Evolutionary conservation across 129 eudicot species (phyloP).

Genomic region (Dittrichia graveolens): DNA sequence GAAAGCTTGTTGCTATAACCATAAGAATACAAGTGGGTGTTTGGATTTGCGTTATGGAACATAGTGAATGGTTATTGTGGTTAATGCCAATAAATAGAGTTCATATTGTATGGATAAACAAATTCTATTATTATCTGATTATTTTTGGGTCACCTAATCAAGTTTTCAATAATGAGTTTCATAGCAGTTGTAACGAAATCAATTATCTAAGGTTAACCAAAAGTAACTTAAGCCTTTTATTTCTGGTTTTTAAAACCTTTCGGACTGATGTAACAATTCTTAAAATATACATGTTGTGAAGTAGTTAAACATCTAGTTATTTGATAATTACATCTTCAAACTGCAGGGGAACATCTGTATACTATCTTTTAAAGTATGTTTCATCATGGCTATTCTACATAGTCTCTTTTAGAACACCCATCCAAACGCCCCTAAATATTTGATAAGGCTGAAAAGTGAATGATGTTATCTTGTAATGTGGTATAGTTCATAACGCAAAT

Average conservation of each 20-base stretch:
- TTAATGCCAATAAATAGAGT: background rate
- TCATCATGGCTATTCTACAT: background rate
- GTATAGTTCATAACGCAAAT: background rate
- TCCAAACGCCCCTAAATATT: background rate
- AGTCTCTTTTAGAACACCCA: background rate
- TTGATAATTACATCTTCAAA: background rate
- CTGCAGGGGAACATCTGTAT: background rate
- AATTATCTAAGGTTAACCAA: background rate
- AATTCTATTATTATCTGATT: no score
- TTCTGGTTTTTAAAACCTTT: background rate
- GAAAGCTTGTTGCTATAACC: background rate
- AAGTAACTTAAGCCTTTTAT: background rate
- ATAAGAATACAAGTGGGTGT: background rate
- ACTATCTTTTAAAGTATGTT: background rate
- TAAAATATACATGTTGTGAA: background rate
- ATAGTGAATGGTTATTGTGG: background rate
- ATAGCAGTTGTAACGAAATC: background rate
- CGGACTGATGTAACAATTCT: background rate
- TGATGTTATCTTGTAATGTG: background rate
- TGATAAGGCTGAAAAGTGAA: background rate
- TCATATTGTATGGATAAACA: no score
- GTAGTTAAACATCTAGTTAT: background rate
- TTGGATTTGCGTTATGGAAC: conserved; percentile 5
- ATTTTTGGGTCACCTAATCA: no score
- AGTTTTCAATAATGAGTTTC: background rate